A percentile compares a stretch with the other conserved stretches of the same genome.
Evolutionary conservation across 2,329 filamentous ascomycete genomes (phyloP).

Genomic region (Emericellopsis atlantica): DNA sequence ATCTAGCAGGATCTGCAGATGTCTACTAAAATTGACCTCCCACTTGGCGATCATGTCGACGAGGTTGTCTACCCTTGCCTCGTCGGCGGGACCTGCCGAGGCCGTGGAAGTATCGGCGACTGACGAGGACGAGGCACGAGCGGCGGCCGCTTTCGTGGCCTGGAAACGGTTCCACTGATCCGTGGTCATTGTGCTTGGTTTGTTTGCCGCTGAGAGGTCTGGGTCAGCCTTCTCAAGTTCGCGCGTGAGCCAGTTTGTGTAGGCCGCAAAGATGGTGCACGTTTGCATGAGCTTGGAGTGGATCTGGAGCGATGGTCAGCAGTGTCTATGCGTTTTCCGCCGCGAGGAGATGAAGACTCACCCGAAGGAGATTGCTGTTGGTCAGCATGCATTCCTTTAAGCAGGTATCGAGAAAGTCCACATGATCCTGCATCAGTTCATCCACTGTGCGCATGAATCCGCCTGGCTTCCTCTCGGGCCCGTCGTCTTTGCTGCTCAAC

Average conservation of each 20-base stretch:
- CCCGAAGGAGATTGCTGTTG: conserved; percentile 84
- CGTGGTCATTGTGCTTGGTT: conserved; percentile 45
- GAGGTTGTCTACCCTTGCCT: conserved; percentile 55
- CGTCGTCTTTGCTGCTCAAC: conserved; percentile 49
- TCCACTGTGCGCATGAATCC: conserved; percentile 64
- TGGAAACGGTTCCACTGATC: conserved; percentile 50
- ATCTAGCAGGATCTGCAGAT: conserved; percentile 87
- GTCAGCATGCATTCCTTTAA: conserved; percentile 99
- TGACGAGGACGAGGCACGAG: conserved; percentile 15
- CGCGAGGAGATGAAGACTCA: conserved; percentile 26
- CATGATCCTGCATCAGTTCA: conserved; percentile 97
- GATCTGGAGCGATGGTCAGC: conserved; percentile 43
- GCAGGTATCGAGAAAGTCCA: conserved; percentile 95
- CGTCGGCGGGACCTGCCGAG: conserved; percentile 22
- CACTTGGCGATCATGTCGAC: conserved; percentile 84
- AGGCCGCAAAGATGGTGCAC: conserved; percentile 86
- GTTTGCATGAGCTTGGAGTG: conserved; percentile 96
- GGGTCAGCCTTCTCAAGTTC: conserved; percentile 77
- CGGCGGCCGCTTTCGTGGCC: conserved; percentile 27
- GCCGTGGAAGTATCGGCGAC: conserved; percentile 19
- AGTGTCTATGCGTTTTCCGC: neutral
- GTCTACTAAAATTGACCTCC: conserved; percentile 83
- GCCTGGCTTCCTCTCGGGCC: conserved; percentile 12
- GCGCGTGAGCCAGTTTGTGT: conserved; percentile 74
- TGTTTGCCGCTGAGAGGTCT: conserved; percentile 52